Evolutionary conservation across 108 stramenopile species (phyloP).

Genomic region (Skeletonema marinoi): DNA sequence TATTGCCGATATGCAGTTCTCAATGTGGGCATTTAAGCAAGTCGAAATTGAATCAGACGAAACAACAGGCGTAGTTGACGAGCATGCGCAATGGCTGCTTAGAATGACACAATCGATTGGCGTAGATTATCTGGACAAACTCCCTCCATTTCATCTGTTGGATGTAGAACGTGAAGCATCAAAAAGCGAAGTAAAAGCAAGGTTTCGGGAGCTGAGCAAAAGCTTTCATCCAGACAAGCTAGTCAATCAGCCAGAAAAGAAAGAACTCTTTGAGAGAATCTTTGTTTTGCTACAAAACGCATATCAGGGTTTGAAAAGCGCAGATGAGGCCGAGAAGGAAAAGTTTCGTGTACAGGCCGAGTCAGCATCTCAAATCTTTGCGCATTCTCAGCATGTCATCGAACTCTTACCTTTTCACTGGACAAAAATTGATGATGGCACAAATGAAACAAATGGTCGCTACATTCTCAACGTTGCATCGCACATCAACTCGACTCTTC

Average conservation of each 20-base stretch:
- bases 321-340: constrained; percentile 40
- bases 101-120: constrained; percentile 47
- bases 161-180: constrained; percentile 47
- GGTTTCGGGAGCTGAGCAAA: constrained; percentile 45
- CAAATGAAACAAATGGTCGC: background rate
- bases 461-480: constrained; percentile 53
- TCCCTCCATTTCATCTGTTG: constrained; percentile 50
- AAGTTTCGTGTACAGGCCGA: constrained; percentile 35
- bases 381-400: constrained; percentile 41
- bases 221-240: constrained; percentile 50
- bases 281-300: constrained; percentile 50
- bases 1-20: background rate
- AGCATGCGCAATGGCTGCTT: constrained; percentile 45
- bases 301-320: constrained; percentile 42
- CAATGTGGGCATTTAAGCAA: constrained; percentile 20
- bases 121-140: constrained; percentile 42
- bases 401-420: constrained; percentile 49
- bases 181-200: constrained; percentile 42
- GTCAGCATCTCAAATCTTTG: constrained; percentile 42
- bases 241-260: constrained; percentile 35
- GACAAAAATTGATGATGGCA: constrained; percentile 28
- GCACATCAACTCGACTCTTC: constrained; percentile 35
- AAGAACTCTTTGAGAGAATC: constrained; percentile 45
- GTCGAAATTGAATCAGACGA: constrained; percentile 12
- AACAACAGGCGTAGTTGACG: constrained; percentile 11